Percentiles rank a stretch among this genome's conserved stretches.
Evolutionary conservation across 768 basidiomycete species (phyloP).

Genomic region (Lentinula sp.): DNA sequence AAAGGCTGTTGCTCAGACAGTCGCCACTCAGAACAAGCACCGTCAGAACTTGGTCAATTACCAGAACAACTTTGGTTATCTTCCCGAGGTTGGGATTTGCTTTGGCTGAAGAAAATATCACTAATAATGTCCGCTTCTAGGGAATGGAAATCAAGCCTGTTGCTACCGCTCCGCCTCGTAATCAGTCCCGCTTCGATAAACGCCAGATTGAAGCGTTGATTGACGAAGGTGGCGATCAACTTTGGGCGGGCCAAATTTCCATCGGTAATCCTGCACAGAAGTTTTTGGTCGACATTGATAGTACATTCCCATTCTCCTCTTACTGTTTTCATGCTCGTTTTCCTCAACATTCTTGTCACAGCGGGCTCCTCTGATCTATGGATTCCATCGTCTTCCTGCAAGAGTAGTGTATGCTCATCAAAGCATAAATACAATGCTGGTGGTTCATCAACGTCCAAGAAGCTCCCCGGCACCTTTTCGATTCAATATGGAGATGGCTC

Average conservation of each 20-base stretch:
- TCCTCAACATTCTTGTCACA: background rate
- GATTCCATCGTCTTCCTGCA: slow-evolving; percentile 24
- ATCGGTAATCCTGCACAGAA: slow-evolving; percentile 31
- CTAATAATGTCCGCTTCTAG: slow-evolving; percentile 3
- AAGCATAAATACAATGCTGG: slow-evolving; percentile 24
- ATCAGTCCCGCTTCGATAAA: slow-evolving; percentile 18
- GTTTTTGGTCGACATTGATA: slow-evolving; percentile 38
- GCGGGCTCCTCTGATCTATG: slow-evolving; percentile 31
- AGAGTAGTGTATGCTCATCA: slow-evolving; percentile 18
- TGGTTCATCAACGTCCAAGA: slow-evolving; percentile 21
- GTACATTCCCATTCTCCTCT: slow-evolving; percentile 11
- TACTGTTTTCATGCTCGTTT: too few species aligned
- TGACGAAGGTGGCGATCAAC: slow-evolving; percentile 25
- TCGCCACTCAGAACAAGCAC: slow-evolving; percentile 16
- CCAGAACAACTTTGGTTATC: slow-evolving; percentile 11
- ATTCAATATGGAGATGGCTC: slow-evolving; percentile 41
- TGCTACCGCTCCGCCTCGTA: slow-evolving; percentile 11
- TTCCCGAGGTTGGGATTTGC: background rate
- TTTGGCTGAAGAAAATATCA: background rate
- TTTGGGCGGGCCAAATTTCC: slow-evolving; percentile 30
- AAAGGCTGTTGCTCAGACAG: slow-evolving; percentile 10
- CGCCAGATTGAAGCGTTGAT: slow-evolving; percentile 28
- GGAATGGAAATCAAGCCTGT: slow-evolving; percentile 26
- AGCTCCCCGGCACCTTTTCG: slow-evolving; percentile 24
- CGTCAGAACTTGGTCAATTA: slow-evolving; percentile 18